Evolutionary conservation across 176 grass and related monocot genomes (phyloP).

Genomic region (Cenchrus purpureus): DNA sequence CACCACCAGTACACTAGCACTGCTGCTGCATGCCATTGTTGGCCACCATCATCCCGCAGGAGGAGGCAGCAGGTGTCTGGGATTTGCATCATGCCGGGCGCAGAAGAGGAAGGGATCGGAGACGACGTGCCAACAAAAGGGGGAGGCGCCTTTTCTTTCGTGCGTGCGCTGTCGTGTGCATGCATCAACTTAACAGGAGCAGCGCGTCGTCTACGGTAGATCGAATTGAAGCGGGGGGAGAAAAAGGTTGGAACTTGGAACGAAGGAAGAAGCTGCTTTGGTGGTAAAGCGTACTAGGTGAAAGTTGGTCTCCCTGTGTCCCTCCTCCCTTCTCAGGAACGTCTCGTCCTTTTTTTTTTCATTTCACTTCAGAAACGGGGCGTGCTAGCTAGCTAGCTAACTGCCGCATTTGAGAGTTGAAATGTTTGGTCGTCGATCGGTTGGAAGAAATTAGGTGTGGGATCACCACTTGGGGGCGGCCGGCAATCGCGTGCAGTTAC

Average conservation of each 20-base stretch:
- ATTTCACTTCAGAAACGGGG: not conserved
- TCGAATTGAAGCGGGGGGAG: not conserved
- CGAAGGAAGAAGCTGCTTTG: not conserved
- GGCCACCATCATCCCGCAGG: not conserved
- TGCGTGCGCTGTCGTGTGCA: too few relatives aligned
- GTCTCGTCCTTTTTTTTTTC: constrained; percentile 5
- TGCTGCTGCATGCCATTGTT: not conserved
- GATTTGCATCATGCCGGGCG: constrained; percentile 8
- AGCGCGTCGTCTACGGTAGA: not conserved
- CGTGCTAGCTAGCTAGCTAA: not conserved
- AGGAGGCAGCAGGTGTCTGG: not conserved
- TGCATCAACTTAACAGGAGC: not conserved
- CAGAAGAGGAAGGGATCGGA: not conserved
- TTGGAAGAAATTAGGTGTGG: not conserved
- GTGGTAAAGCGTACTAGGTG: constrained; percentile 12
- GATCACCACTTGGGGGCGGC: not conserved
- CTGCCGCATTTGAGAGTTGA: not conserved
- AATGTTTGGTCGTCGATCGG: not conserved
- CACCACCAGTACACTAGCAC: not conserved
- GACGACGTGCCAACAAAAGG: constrained; percentile 19
- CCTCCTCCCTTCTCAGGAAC: constrained; percentile 36
- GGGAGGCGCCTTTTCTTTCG: too few relatives aligned
- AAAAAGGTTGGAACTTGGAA: not conserved
- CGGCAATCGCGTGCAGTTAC: not conserved
- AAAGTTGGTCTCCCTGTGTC: not conserved